These are phyloP conservation scores for Mycogone perniciosa DNA, from an alignment of 2,329 filamentous ascomycete species.

Conservation along the genomic window DNA sequence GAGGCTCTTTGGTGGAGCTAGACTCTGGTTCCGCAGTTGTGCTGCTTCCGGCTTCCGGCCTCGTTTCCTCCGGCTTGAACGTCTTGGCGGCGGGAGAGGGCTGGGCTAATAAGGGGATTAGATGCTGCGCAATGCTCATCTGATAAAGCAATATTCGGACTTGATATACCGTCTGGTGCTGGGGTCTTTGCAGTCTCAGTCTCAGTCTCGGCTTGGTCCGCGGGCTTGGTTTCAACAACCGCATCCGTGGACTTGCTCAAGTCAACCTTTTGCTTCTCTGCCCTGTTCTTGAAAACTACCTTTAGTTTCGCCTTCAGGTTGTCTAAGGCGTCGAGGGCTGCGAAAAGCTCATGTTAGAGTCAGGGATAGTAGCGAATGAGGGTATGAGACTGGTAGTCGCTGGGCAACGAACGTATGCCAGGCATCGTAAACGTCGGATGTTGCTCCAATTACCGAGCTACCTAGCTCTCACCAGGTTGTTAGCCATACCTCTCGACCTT, in stretches of 20 bases:
- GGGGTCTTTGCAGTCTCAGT: slow-evolving; percentile 19
- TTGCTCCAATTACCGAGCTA: neutral
- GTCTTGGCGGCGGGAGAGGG: neutral
- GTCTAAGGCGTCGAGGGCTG: slow-evolving; percentile 45
- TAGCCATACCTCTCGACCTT: too few relatives aligned
- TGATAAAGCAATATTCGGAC: neutral
- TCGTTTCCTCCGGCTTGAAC: neutral
- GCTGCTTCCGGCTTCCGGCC: neutral
- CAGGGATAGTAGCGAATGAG: neutral
- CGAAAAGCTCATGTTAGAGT: neutral
- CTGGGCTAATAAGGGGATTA: neutral
- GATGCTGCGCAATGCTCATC: neutral
- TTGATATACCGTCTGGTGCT: slow-evolving; percentile 13
- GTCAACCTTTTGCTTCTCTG: slow-evolving; percentile 26
- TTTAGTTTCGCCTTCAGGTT: slow-evolving; percentile 52
- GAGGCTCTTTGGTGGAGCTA: neutral
- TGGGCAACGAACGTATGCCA: slow-evolving; percentile 43
- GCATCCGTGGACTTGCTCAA: slow-evolving; percentile 18
- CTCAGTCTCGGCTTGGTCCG: slow-evolving; percentile 18
- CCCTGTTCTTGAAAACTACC: slow-evolving; percentile 46
- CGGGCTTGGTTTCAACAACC: slow-evolving; percentile 22
- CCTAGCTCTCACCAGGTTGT: slow-evolving; percentile 11
- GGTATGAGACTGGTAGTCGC: neutral
- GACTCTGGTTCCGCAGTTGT: neutral
- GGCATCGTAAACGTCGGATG: slow-evolving; percentile 35